phyloP scores from a whole-genome alignment of 169 alveolate species.

The Babesia ovata region DNA sequence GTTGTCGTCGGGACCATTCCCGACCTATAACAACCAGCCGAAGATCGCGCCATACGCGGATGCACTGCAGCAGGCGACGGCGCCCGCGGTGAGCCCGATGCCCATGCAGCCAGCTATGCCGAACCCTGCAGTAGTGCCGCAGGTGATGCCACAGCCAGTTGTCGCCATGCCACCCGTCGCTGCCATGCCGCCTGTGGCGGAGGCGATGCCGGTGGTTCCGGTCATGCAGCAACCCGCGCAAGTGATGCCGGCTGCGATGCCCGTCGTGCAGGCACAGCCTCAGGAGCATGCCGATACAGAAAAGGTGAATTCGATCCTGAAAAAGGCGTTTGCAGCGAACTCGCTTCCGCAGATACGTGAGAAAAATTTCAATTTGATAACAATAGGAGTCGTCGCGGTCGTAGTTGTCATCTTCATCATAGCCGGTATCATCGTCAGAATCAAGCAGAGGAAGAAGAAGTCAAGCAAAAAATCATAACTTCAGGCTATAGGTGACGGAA shows the following conservation, averaged over 20 bases:
- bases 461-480: background rate
- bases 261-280: background rate
- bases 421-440: conserved; percentile 33
- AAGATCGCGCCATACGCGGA: conserved; percentile 11
- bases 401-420: conserved; percentile 30
- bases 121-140: background rate
- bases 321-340: background rate
- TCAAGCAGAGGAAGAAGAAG: conserved; percentile 49
- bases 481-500: too few species aligned
- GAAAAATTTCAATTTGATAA: background rate
- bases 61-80: conserved; percentile 6
- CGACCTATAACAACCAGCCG: conserved; percentile 22
- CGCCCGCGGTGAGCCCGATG: background rate
- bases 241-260: conserved; percentile 8
- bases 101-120: background rate
- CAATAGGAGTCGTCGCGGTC: conserved; percentile 32
- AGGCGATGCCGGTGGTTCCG: background rate
- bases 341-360: background rate
- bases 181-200: background rate
- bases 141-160: background rate
- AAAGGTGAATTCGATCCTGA: conserved; percentile 7
- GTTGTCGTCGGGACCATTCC: conserved; percentile 32
- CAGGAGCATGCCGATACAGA: background rate
- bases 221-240: conserved; percentile 5
- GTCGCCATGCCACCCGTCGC: conserved; percentile 21